These are phyloP conservation scores for Heritiera fomes DNA, from an alignment of 345 rosid species.

Conservation along the genomic window DNA sequence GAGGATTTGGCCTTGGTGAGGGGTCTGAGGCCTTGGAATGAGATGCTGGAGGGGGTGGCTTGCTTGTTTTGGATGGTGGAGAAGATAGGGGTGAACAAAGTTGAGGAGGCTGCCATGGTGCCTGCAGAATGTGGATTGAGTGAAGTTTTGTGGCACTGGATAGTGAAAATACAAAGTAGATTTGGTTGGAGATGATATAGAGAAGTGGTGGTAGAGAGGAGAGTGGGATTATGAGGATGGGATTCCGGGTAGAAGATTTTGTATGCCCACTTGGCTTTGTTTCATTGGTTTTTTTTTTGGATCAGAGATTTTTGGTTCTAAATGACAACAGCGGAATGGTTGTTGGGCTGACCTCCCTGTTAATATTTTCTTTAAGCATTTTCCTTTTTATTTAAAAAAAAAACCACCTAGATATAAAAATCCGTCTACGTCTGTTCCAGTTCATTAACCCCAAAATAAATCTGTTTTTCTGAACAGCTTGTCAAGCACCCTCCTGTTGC, in stretches of 20 bases:
- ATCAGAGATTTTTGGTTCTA: constrained; percentile 30
- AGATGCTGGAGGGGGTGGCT: constrained; percentile 39
- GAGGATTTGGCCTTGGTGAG: constrained; percentile 40
- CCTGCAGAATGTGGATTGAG: background rate
- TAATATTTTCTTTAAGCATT: too few species aligned
- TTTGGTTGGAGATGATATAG: background rate
- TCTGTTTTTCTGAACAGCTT: too few species aligned
- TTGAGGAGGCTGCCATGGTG: constrained; percentile 35
- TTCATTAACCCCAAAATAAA: too few species aligned
- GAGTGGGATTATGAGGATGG: constrained; percentile 33
- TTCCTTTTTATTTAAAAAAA: too few species aligned
- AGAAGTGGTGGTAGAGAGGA: background rate
- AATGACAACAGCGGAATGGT: background rate
- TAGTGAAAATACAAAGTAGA: background rate
- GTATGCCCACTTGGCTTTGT: constrained; percentile 35
- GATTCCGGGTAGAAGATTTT: constrained; percentile 33
- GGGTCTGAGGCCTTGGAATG: constrained; percentile 51
- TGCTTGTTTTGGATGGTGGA: constrained; percentile 41
- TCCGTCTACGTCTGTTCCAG: too few species aligned
- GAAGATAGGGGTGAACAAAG: constrained; percentile 32
- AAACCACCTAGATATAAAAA: too few species aligned
- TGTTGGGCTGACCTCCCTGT: background rate
- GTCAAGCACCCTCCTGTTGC: background rate
- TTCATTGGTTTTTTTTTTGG: constrained; percentile 42
- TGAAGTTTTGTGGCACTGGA: background rate